Evolutionary conservation across 2,329 filamentous ascomycete species (phyloP).

Genomic region (Dothiorella sarmentorum): DNA sequence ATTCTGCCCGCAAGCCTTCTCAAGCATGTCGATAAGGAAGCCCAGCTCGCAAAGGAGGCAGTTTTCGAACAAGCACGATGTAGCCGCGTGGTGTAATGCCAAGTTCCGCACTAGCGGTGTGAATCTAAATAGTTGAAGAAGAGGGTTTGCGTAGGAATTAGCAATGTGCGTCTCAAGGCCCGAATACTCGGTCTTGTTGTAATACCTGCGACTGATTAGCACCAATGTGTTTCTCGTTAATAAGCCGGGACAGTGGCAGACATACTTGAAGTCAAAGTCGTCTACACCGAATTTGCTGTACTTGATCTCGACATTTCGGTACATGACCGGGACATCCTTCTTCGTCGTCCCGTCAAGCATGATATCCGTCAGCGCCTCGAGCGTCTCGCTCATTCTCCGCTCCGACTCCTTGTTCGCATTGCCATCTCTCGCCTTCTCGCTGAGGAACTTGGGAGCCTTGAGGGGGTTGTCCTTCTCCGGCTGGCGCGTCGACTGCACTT

Average conservation of each 20-base stretch:
- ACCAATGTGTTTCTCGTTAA: neutral
- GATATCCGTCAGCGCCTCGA: constrained; percentile 64
- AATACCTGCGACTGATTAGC: constrained; percentile 59
- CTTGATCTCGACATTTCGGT: constrained; percentile 94
- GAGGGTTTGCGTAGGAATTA: constrained; percentile 91
- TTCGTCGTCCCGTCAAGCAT: constrained; percentile 70
- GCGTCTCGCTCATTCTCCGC: constrained; percentile 51
- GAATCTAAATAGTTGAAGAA: constrained; percentile 88
- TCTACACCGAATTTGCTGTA: constrained; percentile 99
- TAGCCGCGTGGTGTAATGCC: constrained; percentile 83
- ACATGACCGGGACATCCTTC: constrained; percentile 81
- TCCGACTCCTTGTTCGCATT: constrained; percentile 25
- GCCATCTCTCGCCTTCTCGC: constrained; percentile 71
- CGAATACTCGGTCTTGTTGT: constrained; percentile 89
- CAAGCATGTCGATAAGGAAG: constrained; percentile 95
- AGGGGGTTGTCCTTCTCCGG: constrained; percentile 58
- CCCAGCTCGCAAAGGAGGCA: constrained; percentile 93
- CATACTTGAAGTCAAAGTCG: constrained; percentile 93
- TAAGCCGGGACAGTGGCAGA: constrained; percentile 12
- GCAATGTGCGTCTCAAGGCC: constrained; percentile 94
- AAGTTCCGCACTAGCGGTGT: constrained; percentile 84
- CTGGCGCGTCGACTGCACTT: constrained; percentile 72
- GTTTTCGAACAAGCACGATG: constrained; percentile 73
- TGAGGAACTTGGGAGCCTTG: constrained; percentile 86
- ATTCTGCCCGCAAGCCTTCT: constrained; percentile 89